phyloP scores from a whole-genome alignment of 345 rosid genomes.

The Euclidium syriacum region DNA sequence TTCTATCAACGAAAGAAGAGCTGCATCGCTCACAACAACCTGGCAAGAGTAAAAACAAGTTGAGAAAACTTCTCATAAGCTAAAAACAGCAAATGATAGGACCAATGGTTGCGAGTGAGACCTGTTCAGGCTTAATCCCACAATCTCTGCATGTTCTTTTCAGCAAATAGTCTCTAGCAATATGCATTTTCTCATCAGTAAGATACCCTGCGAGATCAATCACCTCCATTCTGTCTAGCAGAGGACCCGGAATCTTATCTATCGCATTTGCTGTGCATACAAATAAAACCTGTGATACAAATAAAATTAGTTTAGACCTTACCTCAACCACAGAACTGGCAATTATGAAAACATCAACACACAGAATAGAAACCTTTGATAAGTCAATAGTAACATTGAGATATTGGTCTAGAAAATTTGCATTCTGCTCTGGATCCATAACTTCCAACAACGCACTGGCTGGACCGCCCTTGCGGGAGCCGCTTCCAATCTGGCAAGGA shows the following conservation, averaged over 20 bases:
- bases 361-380: conserved; percentile 62
- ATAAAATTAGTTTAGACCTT: neutral
- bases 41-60: conserved; percentile 22
- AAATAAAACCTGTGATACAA: conserved; percentile 83
- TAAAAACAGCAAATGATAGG: neutral
- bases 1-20: conserved; percentile 66
- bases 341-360: no score
- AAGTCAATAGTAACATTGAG: conserved; percentile 75
- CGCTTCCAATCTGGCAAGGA: conserved; percentile 64
- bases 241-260: conserved; percentile 73
- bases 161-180: conserved; percentile 82
- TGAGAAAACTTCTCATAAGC: neutral
- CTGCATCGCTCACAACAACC: conserved; percentile 75
- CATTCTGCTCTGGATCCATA: conserved; percentile 91
- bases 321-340: neutral
- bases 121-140: conserved; percentile 80
- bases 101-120: conserved; percentile 18
- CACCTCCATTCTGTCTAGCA: conserved; percentile 87
- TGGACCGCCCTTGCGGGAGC: conserved; percentile 81
- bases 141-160: conserved; percentile 68
- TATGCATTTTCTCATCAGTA: no score
- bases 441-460: conserved; percentile 88
- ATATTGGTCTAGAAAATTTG: conserved; percentile 85
- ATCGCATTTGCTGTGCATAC: conserved; percentile 91
- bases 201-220: conserved; percentile 83